A percentile compares a stretch with the other conserved stretches of the same genome.
Evolutionary conservation across 2,329 filamentous ascomycete genomes (phyloP).

Genomic region (Lecanicillium sp.): DNA sequence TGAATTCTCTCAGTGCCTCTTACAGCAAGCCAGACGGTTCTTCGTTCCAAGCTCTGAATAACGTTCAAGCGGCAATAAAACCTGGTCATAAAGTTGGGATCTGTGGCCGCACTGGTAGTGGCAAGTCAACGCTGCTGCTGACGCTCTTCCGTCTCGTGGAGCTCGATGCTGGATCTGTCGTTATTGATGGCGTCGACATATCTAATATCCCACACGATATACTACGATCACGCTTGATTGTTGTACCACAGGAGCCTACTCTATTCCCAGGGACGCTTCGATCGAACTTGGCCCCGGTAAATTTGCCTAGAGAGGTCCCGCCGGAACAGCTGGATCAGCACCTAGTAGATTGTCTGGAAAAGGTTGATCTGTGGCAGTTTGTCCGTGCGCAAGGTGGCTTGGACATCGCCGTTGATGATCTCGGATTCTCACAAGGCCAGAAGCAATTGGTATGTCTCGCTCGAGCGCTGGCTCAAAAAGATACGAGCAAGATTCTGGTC

Average conservation of each 20-base stretch:
- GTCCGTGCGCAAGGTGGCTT: constrained; percentile 32
- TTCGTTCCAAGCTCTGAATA: constrained; percentile 16
- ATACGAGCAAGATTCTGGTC: constrained; percentile 23
- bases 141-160: constrained; percentile 39
- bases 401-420: constrained; percentile 19
- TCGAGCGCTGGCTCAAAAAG: constrained; percentile 24
- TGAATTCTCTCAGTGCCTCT: constrained; percentile 20
- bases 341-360: constrained; percentile 33
- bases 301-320: constrained; percentile 23
- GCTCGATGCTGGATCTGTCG: constrained; percentile 30
- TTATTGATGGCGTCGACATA: constrained; percentile 34
- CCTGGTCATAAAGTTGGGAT: constrained; percentile 29
- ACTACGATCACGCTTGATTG: constrained; percentile 25
- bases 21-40: constrained; percentile 14
- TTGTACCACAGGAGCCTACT: constrained; percentile 43
- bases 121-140: constrained; percentile 28
- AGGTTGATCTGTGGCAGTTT: constrained; percentile 33
- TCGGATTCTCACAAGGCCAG: constrained; percentile 32
- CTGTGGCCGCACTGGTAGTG: constrained; percentile 34
- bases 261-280: constrained; percentile 40
- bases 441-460: constrained; percentile 34
- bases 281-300: constrained; percentile 28
- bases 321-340: constrained; percentile 20
- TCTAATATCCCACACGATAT: constrained; percentile 13
- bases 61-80: constrained; percentile 20